A percentile compares a stretch with the other conserved stretches of the same genome.
Evolutionary conservation across 257 asterid genomes (phyloP).

Genomic region (Ophiorrhiza pumila): DNA sequence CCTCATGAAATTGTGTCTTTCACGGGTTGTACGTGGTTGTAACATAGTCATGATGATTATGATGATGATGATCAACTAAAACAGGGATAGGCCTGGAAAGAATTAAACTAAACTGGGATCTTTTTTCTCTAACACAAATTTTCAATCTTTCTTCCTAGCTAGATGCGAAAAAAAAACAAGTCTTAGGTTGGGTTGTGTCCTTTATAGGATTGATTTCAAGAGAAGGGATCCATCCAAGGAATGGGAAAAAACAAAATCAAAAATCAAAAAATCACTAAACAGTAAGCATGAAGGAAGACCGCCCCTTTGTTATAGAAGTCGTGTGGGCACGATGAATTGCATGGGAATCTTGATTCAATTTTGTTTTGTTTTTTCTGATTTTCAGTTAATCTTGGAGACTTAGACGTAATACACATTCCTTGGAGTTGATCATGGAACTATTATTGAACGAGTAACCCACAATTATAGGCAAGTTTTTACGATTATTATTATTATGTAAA

Average conservation of each 20-base stretch:
- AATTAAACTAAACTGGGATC: slow-evolving; percentile 8
- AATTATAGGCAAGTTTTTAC: slow-evolving; percentile 1
- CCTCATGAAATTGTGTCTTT: slow-evolving; percentile 45
- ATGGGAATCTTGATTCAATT: neutral
- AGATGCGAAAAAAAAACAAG: neutral
- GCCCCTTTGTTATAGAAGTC: slow-evolving; percentile 31
- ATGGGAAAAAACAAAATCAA: neutral
- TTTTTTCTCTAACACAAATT: neutral
- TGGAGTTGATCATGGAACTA: neutral
- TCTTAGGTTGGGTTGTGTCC: slow-evolving; percentile 1
- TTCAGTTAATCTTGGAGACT: neutral
- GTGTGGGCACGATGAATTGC: slow-evolving; percentile 25
- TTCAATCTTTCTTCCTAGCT: neutral
- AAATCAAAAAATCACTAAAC: no score
- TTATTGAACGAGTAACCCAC: neutral
- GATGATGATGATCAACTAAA: neutral
- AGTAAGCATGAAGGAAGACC: slow-evolving; percentile 13
- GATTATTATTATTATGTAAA: neutral
- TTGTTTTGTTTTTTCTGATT: neutral
- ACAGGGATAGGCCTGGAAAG: slow-evolving; percentile 8
- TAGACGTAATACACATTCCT: neutral
- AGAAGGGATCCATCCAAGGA: neutral
- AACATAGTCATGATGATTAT: neutral
- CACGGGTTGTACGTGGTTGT: neutral
- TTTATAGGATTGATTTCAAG: slow-evolving; percentile 9